A percentile compares a stretch with the other conserved stretches of the same genome.
phyloP scores from a whole-genome alignment of 768 basidiomycete species.

The Mycena latifolia region DNA sequence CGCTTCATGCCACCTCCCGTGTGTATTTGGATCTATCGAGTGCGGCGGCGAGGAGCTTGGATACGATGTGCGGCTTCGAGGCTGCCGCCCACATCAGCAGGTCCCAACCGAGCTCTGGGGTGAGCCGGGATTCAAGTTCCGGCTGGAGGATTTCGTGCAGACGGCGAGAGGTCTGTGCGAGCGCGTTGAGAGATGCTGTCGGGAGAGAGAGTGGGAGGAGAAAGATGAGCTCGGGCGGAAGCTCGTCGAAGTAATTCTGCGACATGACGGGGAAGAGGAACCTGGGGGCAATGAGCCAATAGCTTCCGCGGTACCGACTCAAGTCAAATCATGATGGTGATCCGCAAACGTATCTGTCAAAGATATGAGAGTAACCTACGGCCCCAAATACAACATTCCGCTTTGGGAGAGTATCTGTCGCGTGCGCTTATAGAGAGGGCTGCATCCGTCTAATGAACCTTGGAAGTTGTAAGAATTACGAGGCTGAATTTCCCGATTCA shows the following conservation, averaged over 20 bases:
- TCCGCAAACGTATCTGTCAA: too few relatives aligned
- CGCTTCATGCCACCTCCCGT: background rate
- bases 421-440: too few relatives aligned
- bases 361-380: too few relatives aligned
- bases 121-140: slow-evolving; percentile 20
- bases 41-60: slow-evolving; percentile 20
- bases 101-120: background rate
- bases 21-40: background rate
- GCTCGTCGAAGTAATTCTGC: background rate
- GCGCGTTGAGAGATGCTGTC: slow-evolving; percentile 6
- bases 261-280: background rate
- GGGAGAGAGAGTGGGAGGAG: background rate
- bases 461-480: too few relatives aligned
- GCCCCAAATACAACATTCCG: too few relatives aligned
- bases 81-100: slow-evolving; percentile 12
- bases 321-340: too few relatives aligned
- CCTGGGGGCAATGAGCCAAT: too few relatives aligned
- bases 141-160: slow-evolving; percentile 14
- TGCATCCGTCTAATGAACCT: too few relatives aligned
- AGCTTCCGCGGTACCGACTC: too few relatives aligned
- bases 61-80: slow-evolving; percentile 17
- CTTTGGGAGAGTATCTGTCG: too few relatives aligned
- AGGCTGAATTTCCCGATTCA: too few relatives aligned
- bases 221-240: slow-evolving; percentile 15
- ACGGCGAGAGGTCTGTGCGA: background rate